phyloP scores from a whole-genome alignment of 495 filamentous ascomycete species.

The Durotheca rogersii region DNA sequence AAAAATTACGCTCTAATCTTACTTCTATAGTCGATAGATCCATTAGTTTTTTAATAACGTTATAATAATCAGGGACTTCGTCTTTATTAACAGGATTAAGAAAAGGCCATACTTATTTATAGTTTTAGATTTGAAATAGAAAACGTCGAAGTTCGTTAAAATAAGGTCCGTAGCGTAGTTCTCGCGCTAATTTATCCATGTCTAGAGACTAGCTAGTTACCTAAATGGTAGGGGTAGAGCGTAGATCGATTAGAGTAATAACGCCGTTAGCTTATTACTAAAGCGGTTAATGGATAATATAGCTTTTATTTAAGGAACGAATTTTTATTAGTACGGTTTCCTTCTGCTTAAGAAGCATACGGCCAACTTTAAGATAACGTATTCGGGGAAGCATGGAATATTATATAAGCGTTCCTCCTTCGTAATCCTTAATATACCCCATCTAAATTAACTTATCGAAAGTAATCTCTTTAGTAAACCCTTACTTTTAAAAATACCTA shows the following conservation, averaged over 20 bases:
- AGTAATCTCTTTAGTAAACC: slow-evolving; percentile 97
- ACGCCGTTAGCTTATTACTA: slow-evolving; percentile 77
- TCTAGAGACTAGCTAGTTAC: slow-evolving; percentile 92
- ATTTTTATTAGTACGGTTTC: slow-evolving; percentile 93
- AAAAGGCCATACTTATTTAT: slow-evolving; percentile 90
- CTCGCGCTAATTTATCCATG: slow-evolving; percentile 95
- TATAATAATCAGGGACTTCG: slow-evolving; percentile 95
- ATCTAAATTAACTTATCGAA: slow-evolving; percentile 90
- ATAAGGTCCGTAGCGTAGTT: slow-evolving; percentile 96
- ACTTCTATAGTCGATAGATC: slow-evolving; percentile 94
- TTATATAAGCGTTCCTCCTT: slow-evolving; percentile 99
- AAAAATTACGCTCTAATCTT: slow-evolving; percentile 91
- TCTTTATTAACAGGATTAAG: slow-evolving; percentile 90
- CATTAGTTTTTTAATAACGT: slow-evolving; percentile 98
- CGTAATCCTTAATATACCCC: slow-evolving; percentile 99
- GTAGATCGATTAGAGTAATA: slow-evolving; percentile 71
- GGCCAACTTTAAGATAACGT: slow-evolving; percentile 88
- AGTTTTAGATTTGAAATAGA: slow-evolving; percentile 93
- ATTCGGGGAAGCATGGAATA: slow-evolving; percentile 95
- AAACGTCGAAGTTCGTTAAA: slow-evolving; percentile 91
- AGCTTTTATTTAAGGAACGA: slow-evolving; percentile 81
- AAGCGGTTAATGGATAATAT: slow-evolving; percentile 82
- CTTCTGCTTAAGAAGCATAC: slow-evolving; percentile 97
- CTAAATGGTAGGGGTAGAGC: slow-evolving; percentile 80
- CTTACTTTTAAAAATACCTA: slow-evolving; percentile 99